A percentile compares a stretch with the other conserved stretches of the same genome.
phyloP scores from a whole-genome alignment of 257 asterid species.

The Paraleonurus japonicus region DNA sequence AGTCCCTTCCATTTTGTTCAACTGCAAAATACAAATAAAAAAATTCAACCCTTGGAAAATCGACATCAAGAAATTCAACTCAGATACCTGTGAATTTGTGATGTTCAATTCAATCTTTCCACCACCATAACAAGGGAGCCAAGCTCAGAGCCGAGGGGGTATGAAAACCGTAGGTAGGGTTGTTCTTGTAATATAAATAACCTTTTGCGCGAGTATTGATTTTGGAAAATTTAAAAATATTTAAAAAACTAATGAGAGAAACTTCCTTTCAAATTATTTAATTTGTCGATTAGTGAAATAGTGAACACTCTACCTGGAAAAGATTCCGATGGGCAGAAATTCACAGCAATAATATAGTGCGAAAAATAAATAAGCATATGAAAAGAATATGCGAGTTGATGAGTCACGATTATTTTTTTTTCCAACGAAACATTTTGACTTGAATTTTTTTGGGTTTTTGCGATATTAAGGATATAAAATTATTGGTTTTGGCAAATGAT shows the following conservation, averaged over 20 bases:
- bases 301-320: no score
- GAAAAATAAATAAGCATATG: neutral
- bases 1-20: constrained; percentile 50
- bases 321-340: no score
- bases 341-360: no score
- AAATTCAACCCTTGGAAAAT: neutral
- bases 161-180: neutral
- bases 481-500: no score
- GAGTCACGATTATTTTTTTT: neutral
- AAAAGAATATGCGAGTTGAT: neutral
- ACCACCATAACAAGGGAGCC: neutral
- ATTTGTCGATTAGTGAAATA: no score
- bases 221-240: neutral
- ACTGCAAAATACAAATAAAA: neutral
- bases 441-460: no score
- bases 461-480: no score
- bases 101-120: neutral
- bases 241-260: no score
- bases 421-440: no score
- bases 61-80: neutral
- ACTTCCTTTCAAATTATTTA: no score
- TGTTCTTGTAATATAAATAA: neutral
- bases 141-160: no score
- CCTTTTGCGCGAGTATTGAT: neutral
- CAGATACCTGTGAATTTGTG: neutral